Evolutionary conservation across 148 eudicot species (phyloP), one percentile per base, ranked within the genome.

Genomic region (Silene latifolia): DNA sequence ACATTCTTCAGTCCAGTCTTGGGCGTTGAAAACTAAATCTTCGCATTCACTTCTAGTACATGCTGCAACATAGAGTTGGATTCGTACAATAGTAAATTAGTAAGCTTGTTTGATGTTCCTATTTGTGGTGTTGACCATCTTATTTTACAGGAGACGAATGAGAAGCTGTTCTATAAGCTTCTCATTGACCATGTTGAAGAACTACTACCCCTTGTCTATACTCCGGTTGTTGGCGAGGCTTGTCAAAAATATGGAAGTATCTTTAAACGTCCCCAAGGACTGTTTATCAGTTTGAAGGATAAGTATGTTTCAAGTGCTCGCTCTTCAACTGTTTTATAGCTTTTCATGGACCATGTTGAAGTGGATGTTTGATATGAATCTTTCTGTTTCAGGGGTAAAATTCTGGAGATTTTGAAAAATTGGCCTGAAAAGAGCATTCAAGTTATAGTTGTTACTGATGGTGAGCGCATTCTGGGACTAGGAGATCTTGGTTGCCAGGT

Each of bases 401-500:
- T 95, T 79, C 93, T 89, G 47, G 91, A 89, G 77, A 89, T 95
- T 70, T 68, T 95, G 85, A 95, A 81, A 76, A 95, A 95, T 77
- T 95, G 98, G 98, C 96, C 92, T 42, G 97, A 89, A 74, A 95
- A 81, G 85, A 76, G 68, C 71, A 83, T 95, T 69, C 96, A 95
- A 85, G 98, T 92, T 35, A 91, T 94, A 23, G 97, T 94, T 7
- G 98, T 94, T n/a, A 94, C 98, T 65, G 98, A 93, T 66, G 98
- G 98, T 19, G 98, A 93, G 81, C 91, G 98, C 64, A 93, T 93
- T 67, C 84, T 95, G 57, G 98, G 98, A 64, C 87, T 95, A 19
- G 98, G 98, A 20, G 98, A 95, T 79, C 98, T 89, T 48, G 98
- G 98, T 62, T 92, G 97, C 83, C 98, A 94, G 92, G 98, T 93